Evolutionary conservation across 805 yeast species (phyloP), one percentile per base, ranked within the genome.

Genomic region (Yamadazyma endophytica): DNA sequence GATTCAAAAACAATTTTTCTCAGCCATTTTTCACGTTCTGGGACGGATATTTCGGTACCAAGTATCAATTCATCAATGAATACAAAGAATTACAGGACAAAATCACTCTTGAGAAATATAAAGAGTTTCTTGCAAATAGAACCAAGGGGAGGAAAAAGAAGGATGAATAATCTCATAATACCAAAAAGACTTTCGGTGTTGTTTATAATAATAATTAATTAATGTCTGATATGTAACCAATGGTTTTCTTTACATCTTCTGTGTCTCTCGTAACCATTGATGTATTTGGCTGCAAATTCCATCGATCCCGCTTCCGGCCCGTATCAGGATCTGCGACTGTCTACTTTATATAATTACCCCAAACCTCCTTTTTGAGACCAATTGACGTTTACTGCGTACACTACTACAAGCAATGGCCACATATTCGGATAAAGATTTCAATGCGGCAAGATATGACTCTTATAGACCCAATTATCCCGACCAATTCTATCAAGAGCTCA

Each of bases 11-110:
- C 35, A 92, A 92, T 64, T 92, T 80, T 52, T 81, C 94, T 9
- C 98, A 92, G 68, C 98, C 98, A 4, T 92, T 90, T 64, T 92
- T 92, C 62, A 82, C 87, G 2, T 78, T 87, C 52, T 92, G 98
- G 98, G 98, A 92, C 58, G 61, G 62, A 31, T 41, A 79, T 29
- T 70, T 75, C 35, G 74, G 77, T 33, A 87, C 97, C 2, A 78
- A 80, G 49, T 89, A 81, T 61, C 67, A 75, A 42, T 62, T 65
- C 36, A 52, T 53, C 75, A 74, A 79, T 41, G 73, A 72, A 34
- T 86, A 85, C 61, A 73, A 70, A 47, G 70, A 72, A 31, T 58
- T 77, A 43, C 89, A 84, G 58, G 68, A 75, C 49, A 71, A 73
- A 46, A 73, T 84, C 31, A 80, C 90, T 8, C 69, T 82, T 47